Percentiles rank a stretch among this genome's conserved stretches.
Conservation (phyloP, 2,329 filamentous ascomycete genomes). For the Aspergillus sp. region DNA sequence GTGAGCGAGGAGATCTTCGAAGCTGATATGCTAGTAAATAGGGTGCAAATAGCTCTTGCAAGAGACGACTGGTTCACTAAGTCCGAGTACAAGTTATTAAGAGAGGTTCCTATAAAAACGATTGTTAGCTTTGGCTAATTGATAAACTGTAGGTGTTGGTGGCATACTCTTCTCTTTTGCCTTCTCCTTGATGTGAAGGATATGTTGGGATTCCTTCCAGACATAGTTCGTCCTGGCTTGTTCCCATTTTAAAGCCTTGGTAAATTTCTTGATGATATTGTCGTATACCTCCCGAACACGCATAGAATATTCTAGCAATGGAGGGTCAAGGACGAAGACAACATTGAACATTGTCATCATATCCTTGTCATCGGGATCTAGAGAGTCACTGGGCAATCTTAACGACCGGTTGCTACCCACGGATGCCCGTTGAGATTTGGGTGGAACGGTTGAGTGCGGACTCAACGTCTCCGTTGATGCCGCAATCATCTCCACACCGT, state of each 20-base stretch:
- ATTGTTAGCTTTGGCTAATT: constrained; percentile 12
- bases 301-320: constrained; percentile 71
- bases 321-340: constrained; percentile 85
- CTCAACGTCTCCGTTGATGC: constrained; percentile 29
- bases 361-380: constrained; percentile 45
- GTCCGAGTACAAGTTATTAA: constrained; percentile 42
- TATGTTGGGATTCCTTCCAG: constrained; percentile 83
- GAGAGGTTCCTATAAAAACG: constrained; percentile 30
- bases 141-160: background rate
- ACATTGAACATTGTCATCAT: constrained; percentile 97
- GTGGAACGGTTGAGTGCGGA: constrained; percentile 21
- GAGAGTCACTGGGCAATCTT: constrained; percentile 22
- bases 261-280: constrained; percentile 87
- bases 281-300: constrained; percentile 78
- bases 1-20: constrained; percentile 85
- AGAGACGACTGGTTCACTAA: constrained; percentile 67
- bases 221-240: constrained; percentile 89
- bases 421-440: constrained; percentile 25
- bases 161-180: constrained; percentile 60
- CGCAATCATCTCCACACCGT: constrained; percentile 31
- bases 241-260: constrained; percentile 88
- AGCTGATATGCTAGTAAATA: constrained; percentile 77
- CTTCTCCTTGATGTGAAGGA: constrained; percentile 77
- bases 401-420: constrained; percentile 21
- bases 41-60: constrained; percentile 76